phyloP scores from a whole-genome alignment of 2,329 filamentous ascomycete genomes.

The Parascedosporium putredinis region DNA sequence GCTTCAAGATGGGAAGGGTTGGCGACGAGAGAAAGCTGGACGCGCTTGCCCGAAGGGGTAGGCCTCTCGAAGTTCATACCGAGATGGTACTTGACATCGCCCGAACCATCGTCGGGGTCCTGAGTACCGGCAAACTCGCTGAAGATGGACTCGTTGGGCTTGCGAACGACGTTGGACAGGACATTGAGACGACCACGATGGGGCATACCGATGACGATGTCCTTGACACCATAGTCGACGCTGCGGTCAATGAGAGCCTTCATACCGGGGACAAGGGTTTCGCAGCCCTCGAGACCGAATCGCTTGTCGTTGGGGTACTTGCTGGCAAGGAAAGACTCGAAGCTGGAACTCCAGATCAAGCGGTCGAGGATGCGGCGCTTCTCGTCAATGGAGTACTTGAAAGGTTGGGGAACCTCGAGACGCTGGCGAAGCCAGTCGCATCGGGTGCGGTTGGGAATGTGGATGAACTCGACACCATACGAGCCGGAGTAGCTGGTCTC shows the following conservation, averaged over 20 bases:
- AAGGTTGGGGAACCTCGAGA: constrained; percentile 85
- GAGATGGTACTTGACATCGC: constrained; percentile 98
- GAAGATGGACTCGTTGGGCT: constrained; percentile 99
- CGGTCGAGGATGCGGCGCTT: constrained; percentile 96
- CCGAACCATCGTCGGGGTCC: constrained; percentile 85
- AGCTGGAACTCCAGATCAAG: constrained; percentile 96
- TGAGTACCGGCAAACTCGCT: constrained; percentile 88
- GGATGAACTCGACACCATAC: constrained; percentile 98
- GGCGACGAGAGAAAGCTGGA: constrained; percentile 96
- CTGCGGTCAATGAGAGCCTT: constrained; percentile 97
- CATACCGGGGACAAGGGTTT: constrained; percentile 96
- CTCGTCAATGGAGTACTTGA: constrained; percentile 96
- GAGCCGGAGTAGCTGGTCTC: constrained; percentile 94
- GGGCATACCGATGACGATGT: constrained; percentile 99
- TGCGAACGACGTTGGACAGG: constrained; percentile 94
- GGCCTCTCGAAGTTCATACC: constrained; percentile 99
- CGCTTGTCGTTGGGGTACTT: constrained; percentile 99
- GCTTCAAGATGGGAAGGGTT: constrained; percentile 98
- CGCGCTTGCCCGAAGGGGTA: constrained; percentile 94
- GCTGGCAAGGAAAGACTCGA: constrained; percentile 87
- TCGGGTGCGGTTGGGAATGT: constrained; percentile 93
- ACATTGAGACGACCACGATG: constrained; percentile 98
- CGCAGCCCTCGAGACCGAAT: constrained; percentile 95
- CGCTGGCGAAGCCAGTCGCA: constrained; percentile 98
- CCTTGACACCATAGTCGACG: constrained; percentile 96